Evolutionary conservation across 257 asterid genomes (phyloP), one percentile per base, ranked within the genome.

Genomic region (Solanum pennellii): DNA sequence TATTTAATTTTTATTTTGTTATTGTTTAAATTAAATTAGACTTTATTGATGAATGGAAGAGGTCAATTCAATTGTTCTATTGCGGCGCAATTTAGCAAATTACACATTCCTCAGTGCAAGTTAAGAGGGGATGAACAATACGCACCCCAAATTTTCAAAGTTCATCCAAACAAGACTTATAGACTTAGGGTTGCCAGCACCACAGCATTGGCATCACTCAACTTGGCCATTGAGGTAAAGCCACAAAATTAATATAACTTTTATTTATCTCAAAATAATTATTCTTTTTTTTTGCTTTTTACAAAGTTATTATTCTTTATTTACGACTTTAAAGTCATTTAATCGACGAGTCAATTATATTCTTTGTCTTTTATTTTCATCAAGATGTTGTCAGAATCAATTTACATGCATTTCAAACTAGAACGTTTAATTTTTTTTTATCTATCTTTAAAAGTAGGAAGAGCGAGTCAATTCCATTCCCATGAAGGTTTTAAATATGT

Each of bases 11-110:
- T 20, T n/a, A 9, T 3, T 42, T 12, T 23, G 44, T 5, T 7
- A 3, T 52, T n/a, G 29, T 52, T 8, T 5, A 88, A 71, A 47
- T 4, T 74, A 74, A 41, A 77, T 9, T 71, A 96, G 98, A 86
- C 83, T 4, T 88, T 95, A 92, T 90, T 96, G 66, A 92, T 95
- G 27, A 96, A 95, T 82, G 98, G 99, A 86, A 94, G 98, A 91
- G 99, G 99, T 29, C 99, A 94, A 86, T 95, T 69, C 92, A 94
- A 94, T 88, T 96, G 98, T 88, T 93, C 98, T 11, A 45, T 93
- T 82, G 96, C 98, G 9, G 94, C 95, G 49, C 82, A 89, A 4
- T 89, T 83, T 84, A 88, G 90, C 91, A 92, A 91, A 59, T 79
- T 93, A 14, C 45, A 91, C 4, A 45, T 47, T 31, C 45, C 60